Conservation (phyloP, 1,284 basidiomycete species). For the Ganoderma leucocontextum region DNA sequence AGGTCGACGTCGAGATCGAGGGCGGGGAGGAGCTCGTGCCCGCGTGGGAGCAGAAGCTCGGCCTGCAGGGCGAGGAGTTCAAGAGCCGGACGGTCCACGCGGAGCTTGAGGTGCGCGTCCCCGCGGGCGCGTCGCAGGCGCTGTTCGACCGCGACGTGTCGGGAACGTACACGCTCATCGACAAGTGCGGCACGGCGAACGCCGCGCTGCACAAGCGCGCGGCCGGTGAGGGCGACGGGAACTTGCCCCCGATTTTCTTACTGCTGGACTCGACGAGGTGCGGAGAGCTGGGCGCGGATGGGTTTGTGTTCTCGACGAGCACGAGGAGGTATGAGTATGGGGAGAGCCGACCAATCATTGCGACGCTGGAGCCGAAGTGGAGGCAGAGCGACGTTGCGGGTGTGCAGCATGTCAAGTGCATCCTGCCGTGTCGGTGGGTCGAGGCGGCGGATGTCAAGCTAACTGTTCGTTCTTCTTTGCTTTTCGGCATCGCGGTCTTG, state of each 20-base stretch:
- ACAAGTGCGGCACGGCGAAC: conserved; percentile 91
- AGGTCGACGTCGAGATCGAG: conserved; percentile 67
- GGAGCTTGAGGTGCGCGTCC: conserved; percentile 68
- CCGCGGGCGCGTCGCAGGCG: conserved; percentile 50
- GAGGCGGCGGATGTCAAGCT: conserved; percentile 53
- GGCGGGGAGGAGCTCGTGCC: conserved; percentile 79
- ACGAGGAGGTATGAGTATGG: conserved; percentile 83
- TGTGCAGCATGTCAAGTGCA: conserved; percentile 59
- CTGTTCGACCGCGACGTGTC: conserved; percentile 84
- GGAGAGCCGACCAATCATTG: conserved; percentile 80
- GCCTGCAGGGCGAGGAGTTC: conserved; percentile 73
- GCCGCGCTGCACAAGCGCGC: conserved; percentile 82
- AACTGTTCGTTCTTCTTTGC: conserved; percentile 52
- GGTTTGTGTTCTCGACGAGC: conserved; percentile 85
- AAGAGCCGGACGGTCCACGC: conserved; percentile 76
- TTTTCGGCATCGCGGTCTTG: background rate
- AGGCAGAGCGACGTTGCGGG: conserved; percentile 67
- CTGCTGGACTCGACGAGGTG: conserved; percentile 87
- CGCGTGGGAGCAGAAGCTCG: conserved; percentile 87
- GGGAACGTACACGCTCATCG: conserved; percentile 81
- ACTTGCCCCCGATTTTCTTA: conserved; percentile 77
- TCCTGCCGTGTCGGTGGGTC: conserved; percentile 75
- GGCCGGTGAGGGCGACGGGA: conserved; percentile 48
- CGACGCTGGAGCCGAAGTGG: conserved; percentile 78
- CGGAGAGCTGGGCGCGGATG: conserved; percentile 74